Percentiles rank a stretch among this genome's conserved stretches.
These are phyloP conservation scores for Capsella rubella DNA, from an alignment of 441 rosid species.

Conservation along the genomic window DNA sequence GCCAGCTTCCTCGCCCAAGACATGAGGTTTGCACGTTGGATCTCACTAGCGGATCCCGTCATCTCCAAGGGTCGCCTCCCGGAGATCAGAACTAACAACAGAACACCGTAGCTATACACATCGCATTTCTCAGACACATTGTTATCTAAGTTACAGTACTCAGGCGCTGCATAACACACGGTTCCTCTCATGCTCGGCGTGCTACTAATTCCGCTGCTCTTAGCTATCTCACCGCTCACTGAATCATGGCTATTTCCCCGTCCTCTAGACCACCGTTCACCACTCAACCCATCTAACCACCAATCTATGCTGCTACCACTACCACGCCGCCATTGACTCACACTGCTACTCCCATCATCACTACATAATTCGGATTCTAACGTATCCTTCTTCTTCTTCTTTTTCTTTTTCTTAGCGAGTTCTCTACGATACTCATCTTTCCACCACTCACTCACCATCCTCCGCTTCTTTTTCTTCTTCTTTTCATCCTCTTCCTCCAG, in stretches of 20 bases:
- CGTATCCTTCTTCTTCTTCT: constrained; percentile 59
- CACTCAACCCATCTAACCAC: constrained; percentile 82
- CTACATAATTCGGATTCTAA: constrained; percentile 46
- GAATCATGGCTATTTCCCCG: constrained; percentile 70
- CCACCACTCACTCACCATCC: constrained; percentile 97
- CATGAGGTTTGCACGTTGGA: constrained; percentile 84
- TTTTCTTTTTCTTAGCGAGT: constrained; percentile 70
- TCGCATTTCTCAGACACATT: constrained; percentile 84
- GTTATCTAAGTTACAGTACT: constrained; percentile 59
- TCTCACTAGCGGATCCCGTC: constrained; percentile 80
- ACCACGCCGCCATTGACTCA: constrained; percentile 45
- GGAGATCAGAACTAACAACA: constrained; percentile 76
- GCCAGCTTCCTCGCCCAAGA: constrained; percentile 93
- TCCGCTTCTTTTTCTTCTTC: constrained; percentile 56
- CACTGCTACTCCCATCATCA: constrained; percentile 48
- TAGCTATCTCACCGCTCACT: constrained; percentile 70
- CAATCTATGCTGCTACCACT: constrained; percentile 76
- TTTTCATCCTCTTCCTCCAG: constrained; percentile 73
- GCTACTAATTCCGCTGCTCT: constrained; percentile 83
- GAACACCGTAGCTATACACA: constrained; percentile 91
- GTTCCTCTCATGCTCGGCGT: constrained; percentile 99
- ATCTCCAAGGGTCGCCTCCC: constrained; percentile 95
- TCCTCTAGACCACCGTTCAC: constrained; percentile 65
- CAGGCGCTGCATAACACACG: constrained; percentile 92
- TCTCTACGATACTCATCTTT: constrained; percentile 93